Evolutionary conservation across 2,329 filamentous ascomycete species (phyloP), one percentile per base, ranked within the genome.

Genomic region (Sarocladium strictum): DNA sequence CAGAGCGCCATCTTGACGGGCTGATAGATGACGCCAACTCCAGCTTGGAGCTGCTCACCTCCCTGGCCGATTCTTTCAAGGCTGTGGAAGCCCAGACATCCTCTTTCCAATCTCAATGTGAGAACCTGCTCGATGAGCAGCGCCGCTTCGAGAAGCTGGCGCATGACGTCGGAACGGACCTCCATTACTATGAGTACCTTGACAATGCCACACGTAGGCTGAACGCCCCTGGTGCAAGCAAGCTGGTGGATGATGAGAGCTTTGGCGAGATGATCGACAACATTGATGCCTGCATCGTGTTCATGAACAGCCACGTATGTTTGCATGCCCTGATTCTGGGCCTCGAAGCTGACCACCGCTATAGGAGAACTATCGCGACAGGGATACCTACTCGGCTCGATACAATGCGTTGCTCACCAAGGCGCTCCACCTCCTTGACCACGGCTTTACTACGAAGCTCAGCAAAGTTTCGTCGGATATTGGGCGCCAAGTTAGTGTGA

Each of bases 171-270:
- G 87, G 89, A 24, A 88, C 89, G 23, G 95, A 97, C 62, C 76
- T 97, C n/a, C 86, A 92, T 65, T 97, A 96, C 70, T 99, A 99
- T 69, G 84, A 88, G 19, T 97, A 96, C 65, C 79, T 99, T 5
- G 94, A 99, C 59, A 91, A 87, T 47, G 91, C 93, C 57, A 96
- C 91, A 0, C 82, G 92, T 54, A 83, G 91, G 14, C 81, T 99
- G 56, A 97, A 97, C 74, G 92, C 92, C 0, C 92, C 94, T 0
- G 91, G 92, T 1, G 92, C 93, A 19, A 86, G 89, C 50, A 90
- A 87, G 55, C 78, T 96, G 54, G 92, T 97, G 15, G 87, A 92
- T 45, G 86, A 87, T 55, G 85, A 87, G 52, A 87, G 89, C 43
- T 97, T 97, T 65, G 85, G 87, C 2, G 89, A 96, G 53, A 95